Percentiles rank a stretch among this genome's conserved stretches.
Evolutionary conservation across 1,284 basidiomycete species (phyloP).

Genomic region (Trichosporon faecale): DNA sequence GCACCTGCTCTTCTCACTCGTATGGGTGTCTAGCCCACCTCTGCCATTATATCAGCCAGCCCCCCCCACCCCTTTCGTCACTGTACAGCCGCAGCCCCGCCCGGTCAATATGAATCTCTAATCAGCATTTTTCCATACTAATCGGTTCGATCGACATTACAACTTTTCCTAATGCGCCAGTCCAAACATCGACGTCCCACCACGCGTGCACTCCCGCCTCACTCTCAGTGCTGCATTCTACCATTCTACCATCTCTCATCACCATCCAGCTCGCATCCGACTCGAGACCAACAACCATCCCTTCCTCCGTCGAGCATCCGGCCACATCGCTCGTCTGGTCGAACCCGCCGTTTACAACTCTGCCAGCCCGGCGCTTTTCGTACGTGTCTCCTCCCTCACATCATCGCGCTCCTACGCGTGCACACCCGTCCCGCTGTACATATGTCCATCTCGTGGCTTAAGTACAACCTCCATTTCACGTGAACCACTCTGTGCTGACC

Average conservation of each 20-base stretch:
- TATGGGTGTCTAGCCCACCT: not conserved
- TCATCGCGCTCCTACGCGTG: not conserved
- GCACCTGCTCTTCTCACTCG: not conserved
- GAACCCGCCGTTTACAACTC: not conserved
- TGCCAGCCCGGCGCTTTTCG: constrained; percentile 5
- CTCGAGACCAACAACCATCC: not conserved
- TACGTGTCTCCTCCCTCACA: constrained; percentile 6
- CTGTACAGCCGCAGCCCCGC: not conserved
- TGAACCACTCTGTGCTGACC: not conserved
- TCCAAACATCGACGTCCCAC: constrained; percentile 7
- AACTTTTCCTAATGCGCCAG: constrained; percentile 2
- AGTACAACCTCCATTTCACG: not conserved
- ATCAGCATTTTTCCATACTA: not conserved
- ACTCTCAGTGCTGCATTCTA: constrained; percentile 1
- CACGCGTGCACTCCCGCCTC: constrained; percentile 9
- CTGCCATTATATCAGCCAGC: not conserved
- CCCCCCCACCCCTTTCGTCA: not conserved
- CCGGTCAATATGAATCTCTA: not conserved
- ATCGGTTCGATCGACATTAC: not conserved
- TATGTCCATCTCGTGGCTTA: not conserved
- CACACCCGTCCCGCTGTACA: not conserved
- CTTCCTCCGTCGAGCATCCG: not conserved
- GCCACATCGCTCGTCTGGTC: not conserved
- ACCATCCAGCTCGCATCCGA: constrained; percentile 9
- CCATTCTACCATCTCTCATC: constrained; percentile 10